Base-by-base conservation (phyloP, 2,329 filamentous ascomycete species). In the Diplocarpon rosae region DNA sequence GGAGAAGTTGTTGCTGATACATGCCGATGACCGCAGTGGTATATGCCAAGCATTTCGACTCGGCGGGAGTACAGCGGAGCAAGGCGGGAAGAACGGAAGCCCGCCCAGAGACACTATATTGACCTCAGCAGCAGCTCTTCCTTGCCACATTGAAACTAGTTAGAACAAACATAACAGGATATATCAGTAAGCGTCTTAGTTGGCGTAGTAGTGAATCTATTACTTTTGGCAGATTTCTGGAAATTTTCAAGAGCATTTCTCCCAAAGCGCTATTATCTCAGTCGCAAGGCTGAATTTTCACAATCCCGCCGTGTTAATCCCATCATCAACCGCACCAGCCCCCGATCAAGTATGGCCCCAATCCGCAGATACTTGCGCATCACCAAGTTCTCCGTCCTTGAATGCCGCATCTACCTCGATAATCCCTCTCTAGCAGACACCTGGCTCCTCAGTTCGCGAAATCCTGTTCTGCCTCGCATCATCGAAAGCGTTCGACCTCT, bases 371-470 rank as follows among this genome's bases (percentile, higher is more conserved):
- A 96, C 62, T 73, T 96, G 44, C 79, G 90, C 42, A 94, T 96
- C 56, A 90, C 85, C 44, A 89, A 90, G 61, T 85, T 87, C 64
- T 95, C 90, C 4, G 88, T 95, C 28, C 75, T 98, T n/a, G 92
- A 98, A 72, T 88, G 86, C 52, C 88, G 89, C 53, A 92, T 98
- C 55, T 96, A 96, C 65, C 78, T 95, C 37, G 90, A 96, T 53
- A 89, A 90, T 56, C 92, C 92, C 0, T 78, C 83, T 11, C 78
- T 95, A 49, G 78, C 79, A 17, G 77, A 86, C 53, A 80, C 82
- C 59, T 95, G 93, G 80, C 76, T 98, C 14, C 75, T 95, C 52
- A 83, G 84, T 56, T 73, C 83, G 30, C 78, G 80, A 52, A 72
- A 88, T 55, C 79, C 85, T 3, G 75, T 90, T 13, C 75, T 98